phyloP scores from a whole-genome alignment of 2,329 filamentous ascomycete genomes.

The Teratosphaeria epicoccoides region DNA sequence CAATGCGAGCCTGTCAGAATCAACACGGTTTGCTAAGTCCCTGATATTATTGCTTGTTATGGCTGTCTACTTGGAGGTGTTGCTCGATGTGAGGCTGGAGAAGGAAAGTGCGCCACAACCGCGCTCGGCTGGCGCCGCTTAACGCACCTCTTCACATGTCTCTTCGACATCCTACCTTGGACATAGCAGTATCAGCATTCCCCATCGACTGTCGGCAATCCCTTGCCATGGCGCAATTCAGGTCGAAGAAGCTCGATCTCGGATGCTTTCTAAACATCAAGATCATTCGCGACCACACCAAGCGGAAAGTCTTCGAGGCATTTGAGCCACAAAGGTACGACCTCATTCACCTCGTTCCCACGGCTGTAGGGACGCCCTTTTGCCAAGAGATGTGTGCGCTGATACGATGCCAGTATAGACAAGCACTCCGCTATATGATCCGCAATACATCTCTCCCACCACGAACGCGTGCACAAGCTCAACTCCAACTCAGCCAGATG shows the following conservation, averaged over 20 bases:
- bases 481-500: slow-evolving; percentile 89
- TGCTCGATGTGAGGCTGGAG: neutral
- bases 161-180: neutral
- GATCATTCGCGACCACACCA: slow-evolving; percentile 87
- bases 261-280: slow-evolving; percentile 79
- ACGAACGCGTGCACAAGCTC: slow-evolving; percentile 77
- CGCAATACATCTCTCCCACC: slow-evolving; percentile 80
- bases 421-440: slow-evolving; percentile 74
- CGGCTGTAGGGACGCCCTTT: neutral
- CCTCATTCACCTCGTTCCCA: neutral
- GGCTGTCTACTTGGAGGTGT: neutral
- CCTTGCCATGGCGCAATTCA: slow-evolving; percentile 51
- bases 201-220: neutral
- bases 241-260: slow-evolving; percentile 80
- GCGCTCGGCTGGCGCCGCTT: neutral
- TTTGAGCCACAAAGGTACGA: slow-evolving; percentile 76
- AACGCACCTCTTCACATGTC: neutral
- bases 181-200: neutral
- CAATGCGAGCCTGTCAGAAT: neutral
- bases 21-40: neutral
- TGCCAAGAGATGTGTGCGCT: neutral
- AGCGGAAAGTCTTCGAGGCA: slow-evolving; percentile 83
- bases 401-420: slow-evolving; percentile 42
- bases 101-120: neutral
- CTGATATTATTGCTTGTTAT: too few species aligned